Base-by-base conservation (phyloP, 1,284 basidiomycete species). In the Tylopilus orsonianus region DNA sequence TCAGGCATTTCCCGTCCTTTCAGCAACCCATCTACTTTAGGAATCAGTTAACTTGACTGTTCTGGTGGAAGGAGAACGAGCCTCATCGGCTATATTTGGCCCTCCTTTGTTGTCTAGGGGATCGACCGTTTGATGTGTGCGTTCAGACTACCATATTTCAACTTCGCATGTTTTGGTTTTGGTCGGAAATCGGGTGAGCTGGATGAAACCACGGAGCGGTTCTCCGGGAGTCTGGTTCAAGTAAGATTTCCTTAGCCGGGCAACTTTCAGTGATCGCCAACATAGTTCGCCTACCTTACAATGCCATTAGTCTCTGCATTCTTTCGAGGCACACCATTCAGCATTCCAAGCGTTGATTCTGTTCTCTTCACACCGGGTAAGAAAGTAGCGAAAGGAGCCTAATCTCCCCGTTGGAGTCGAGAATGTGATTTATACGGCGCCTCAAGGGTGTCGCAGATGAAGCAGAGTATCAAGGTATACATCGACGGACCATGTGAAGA, bases 61-160 rank as follows among this genome's bases (percentile, higher is more conserved):
- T 38, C 30, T 36, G 48, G 52, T 23, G 58, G 67, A 3, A 57
- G 56, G 30, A 67, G 59, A 3, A 57, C 57, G 30, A 67, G 59
- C 44, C 62, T 53, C 26, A 30, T 33, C 14, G 37, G 66, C 44
- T 75, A 74, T 42, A 54, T 78, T 18, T 79, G 77, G 76, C 79
- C 81, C 6, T 71, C 76, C 0, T 73, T 84, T 66, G 62, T 81
- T 52, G 58, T 85, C 34, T 87, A 83, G 83, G 81, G 71, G 0
- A 59, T 81, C 33, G 84, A 87, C 58, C 76, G 83, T 26, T 51
- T 76, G 39, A 56, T 83, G 44, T 78, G 82, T 12, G 34, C 73
- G 8, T 40, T 72, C 9, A 76, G 81, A 20, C 61, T 84, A 20
- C 50, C 79, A 33, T 54, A 75, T 39, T 72, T 78, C 67, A 85